A percentile compares a stretch with the other conserved stretches of the same genome.
Evolutionary conservation across 495 filamentous ascomycete species (phyloP).

Genomic region (Trichocladium uniseriatum): DNA sequence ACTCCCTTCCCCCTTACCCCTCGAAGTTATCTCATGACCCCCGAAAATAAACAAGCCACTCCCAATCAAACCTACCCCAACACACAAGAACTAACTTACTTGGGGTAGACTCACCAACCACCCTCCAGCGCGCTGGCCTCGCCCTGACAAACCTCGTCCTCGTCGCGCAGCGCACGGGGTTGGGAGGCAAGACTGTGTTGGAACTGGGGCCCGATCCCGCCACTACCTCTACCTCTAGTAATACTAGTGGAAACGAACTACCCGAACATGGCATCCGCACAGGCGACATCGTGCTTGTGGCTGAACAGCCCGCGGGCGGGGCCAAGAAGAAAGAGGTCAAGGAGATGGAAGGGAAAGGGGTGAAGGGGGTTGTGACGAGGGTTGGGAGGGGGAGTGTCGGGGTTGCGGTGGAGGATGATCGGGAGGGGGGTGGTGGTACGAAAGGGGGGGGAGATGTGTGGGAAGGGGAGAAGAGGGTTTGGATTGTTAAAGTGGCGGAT

Average conservation of each 20-base stretch:
- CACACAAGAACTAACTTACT: too few relatives aligned
- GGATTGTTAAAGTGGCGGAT: constrained; percentile 84
- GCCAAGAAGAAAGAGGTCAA: constrained; percentile 62
- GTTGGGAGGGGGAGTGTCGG: constrained; percentile 56
- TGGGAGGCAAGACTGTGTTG: constrained; percentile 79
- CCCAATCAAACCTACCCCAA: too few relatives aligned
- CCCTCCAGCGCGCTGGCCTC: constrained; percentile 76
- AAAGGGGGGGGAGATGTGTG: constrained; percentile 53
- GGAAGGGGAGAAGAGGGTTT: constrained; percentile 50
- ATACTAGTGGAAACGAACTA: constrained; percentile 35
- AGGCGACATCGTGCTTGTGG: constrained; percentile 79
- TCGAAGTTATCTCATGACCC: too few relatives aligned
- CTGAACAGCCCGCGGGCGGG: constrained; percentile 60
- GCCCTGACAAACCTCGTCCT: constrained; percentile 74
- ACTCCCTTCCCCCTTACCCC: too few relatives aligned
- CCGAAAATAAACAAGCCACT: too few relatives aligned
- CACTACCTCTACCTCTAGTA: constrained; percentile 27
- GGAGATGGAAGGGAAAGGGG: constrained; percentile 54
- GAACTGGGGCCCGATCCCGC: constrained; percentile 72
- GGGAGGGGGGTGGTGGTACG: constrained; percentile 36
- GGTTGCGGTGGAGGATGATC: constrained; percentile 56
- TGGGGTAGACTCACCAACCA: constrained; percentile 47
- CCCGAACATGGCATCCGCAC: constrained; percentile 76
- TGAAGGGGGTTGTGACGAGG: constrained; percentile 73
- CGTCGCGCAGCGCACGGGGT: constrained; percentile 74